Percentiles rank a stretch among this genome's conserved stretches.
phyloP scores from a whole-genome alignment of 306 rosid genomes.

The Sophora flavescens region DNA sequence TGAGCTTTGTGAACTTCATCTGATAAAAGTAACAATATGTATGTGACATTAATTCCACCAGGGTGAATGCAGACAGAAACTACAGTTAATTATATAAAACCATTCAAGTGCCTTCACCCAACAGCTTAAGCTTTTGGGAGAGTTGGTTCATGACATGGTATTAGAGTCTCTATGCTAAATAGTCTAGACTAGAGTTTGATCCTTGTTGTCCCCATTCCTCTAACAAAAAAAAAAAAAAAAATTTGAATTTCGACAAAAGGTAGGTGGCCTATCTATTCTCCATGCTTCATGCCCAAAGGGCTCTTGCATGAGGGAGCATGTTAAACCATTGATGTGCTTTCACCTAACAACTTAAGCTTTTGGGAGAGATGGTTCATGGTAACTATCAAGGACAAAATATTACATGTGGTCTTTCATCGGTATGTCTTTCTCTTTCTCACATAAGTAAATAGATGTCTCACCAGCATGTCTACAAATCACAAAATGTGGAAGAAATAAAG shows the following conservation, averaged over 20 bases:
- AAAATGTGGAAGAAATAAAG: conserved; percentile 19
- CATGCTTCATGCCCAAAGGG: no score
- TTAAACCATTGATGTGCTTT: no score
- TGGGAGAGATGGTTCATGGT: no score
- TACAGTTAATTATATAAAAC: no score
- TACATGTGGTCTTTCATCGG: conserved; percentile 9
- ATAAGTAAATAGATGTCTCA: conserved; percentile 12
- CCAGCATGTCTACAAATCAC: conserved; percentile 4
- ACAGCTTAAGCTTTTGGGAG: neutral
- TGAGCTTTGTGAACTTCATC: conserved; percentile 23
- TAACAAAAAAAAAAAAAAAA: no score
- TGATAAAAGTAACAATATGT: neutral
- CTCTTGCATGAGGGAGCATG: no score
- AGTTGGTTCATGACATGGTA: neutral
- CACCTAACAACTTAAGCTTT: no score
- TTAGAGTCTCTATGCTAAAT: neutral
- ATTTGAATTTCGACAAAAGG: no score
- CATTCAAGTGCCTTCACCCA: neutral
- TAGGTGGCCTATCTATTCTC: no score
- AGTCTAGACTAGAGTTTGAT: neutral
- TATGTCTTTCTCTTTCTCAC: conserved; percentile 30
- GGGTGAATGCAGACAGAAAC: conserved; percentile 15
- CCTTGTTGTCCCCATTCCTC: neutral
- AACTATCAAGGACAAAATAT: neutral
- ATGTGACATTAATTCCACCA: conserved; percentile 28